Evolutionary conservation across 2,329 filamentous ascomycete species (phyloP).

Genomic region (Talaromyces sp.): DNA sequence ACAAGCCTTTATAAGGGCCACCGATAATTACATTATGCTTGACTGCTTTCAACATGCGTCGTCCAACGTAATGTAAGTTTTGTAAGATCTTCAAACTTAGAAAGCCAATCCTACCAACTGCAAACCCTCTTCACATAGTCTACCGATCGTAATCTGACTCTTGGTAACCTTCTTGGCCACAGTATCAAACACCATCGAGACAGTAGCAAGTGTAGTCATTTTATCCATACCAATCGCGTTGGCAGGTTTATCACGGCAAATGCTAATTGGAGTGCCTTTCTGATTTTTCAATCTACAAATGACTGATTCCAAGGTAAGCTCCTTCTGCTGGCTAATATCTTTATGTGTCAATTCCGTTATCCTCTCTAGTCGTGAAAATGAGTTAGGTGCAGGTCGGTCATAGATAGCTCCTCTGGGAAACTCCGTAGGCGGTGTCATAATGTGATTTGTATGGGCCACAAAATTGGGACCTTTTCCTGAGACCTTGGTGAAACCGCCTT

Average conservation of each 20-base stretch:
- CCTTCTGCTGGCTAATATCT: background rate
- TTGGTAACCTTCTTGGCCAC: background rate
- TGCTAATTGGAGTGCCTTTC: background rate
- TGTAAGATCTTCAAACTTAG: background rate
- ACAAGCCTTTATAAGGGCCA: background rate
- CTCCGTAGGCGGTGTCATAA: background rate
- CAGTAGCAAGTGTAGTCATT: constrained; percentile 7
- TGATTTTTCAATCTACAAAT: background rate
- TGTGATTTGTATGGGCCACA: constrained; percentile 11
- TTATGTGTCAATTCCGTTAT: background rate
- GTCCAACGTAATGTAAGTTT: background rate
- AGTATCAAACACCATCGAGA: constrained; percentile 3
- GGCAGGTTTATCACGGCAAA: constrained; percentile 3
- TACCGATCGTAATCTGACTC: background rate
- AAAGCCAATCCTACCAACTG: background rate
- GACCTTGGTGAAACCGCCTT: background rate
- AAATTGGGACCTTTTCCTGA: background rate
- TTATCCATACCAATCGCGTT: constrained; percentile 8
- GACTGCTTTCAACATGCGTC: background rate
- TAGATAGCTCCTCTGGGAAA: constrained; percentile 3
- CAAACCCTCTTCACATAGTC: background rate
- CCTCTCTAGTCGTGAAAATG: constrained; percentile 1
- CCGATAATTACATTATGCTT: background rate
- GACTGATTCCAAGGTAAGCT: background rate
- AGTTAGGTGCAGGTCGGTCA: constrained; percentile 8